Evolutionary conservation across 2,329 filamentous ascomycete genomes (phyloP).

Genomic region (Colletotrichum graminicola): DNA sequence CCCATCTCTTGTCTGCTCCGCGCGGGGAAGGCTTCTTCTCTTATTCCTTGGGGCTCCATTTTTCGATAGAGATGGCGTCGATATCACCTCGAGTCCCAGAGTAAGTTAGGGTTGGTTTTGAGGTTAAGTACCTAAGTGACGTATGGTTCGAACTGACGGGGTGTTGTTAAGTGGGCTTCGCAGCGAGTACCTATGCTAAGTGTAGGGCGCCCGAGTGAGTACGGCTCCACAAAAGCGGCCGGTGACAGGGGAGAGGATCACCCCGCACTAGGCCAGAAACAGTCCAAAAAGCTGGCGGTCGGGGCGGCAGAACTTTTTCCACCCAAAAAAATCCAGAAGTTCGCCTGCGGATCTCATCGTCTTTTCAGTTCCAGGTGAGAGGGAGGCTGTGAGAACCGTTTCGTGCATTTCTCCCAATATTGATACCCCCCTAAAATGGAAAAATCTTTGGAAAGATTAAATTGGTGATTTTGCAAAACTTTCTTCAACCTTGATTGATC

Average conservation of each 20-base stretch:
- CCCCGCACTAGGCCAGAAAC: conserved; percentile 53
- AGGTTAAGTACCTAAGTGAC: too few species aligned
- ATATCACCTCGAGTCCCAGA: background rate
- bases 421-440: conserved; percentile 26
- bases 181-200: background rate
- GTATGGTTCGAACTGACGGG: too few species aligned
- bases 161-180: background rate
- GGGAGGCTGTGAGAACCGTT: background rate
- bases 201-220: background rate
- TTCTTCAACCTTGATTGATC: background rate
- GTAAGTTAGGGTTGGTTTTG: background rate
- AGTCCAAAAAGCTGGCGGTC: conserved; percentile 52
- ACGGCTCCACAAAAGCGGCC: conserved; percentile 14
- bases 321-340: conserved; percentile 52
- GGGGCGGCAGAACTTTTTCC: conserved; percentile 51
- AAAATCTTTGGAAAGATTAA: background rate
- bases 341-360: conserved; percentile 29
- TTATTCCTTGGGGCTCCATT: conserved; percentile 59
- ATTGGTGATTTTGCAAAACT: background rate
- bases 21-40: conserved; percentile 75
- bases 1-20: conserved; percentile 70
- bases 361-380: background rate
- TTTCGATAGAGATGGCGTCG: background rate
- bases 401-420: conserved; percentile 5
- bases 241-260: conserved; percentile 39